Percentiles rank a stretch among this genome's conserved stretches.
phyloP scores from a whole-genome alignment of 2,329 filamentous ascomycete species.

The Diaporthe amygdali region DNA sequence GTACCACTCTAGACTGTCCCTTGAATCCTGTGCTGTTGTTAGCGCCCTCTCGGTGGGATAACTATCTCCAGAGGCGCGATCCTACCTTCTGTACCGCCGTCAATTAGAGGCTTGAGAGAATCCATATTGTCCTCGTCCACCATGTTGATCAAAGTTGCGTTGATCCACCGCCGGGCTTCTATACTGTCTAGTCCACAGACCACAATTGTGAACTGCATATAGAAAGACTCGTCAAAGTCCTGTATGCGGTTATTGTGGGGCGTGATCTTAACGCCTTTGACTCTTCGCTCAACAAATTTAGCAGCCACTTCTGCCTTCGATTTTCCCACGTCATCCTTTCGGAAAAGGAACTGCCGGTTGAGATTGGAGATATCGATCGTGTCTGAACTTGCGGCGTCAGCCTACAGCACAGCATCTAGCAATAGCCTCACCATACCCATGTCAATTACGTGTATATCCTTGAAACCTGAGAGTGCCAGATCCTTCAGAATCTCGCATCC shows the following conservation, averaged over 20 bases:
- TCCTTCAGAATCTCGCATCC: conserved; percentile 98
- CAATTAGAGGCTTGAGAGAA: conserved; percentile 89
- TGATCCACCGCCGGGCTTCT: conserved; percentile 98
- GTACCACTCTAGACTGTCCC: conserved; percentile 89
- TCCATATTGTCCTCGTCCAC: conserved; percentile 84
- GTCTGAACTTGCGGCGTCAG: conserved; percentile 56
- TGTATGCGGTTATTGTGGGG: conserved; percentile 95
- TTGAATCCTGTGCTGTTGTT: conserved; percentile 75
- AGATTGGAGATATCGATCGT: conserved; percentile 99
- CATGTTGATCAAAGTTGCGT: conserved; percentile 88
- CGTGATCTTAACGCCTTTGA: conserved; percentile 90
- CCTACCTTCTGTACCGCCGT: conserved; percentile 89
- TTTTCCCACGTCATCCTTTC: conserved; percentile 87
- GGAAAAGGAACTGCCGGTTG: conserved; percentile 97
- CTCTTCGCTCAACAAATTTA: conserved; percentile 85
- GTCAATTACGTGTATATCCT: conserved; percentile 97
- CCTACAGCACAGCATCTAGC: background rate
- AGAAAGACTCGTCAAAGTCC: conserved; percentile 95
- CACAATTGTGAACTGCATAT: conserved; percentile 94
- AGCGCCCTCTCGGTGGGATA: background rate
- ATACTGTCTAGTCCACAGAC: conserved; percentile 97
- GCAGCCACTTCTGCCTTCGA: conserved; percentile 94
- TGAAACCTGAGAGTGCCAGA: conserved; percentile 92
- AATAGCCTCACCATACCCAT: conserved; percentile 70
- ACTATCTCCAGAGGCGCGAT: background rate